Conservation (phyloP, 306 rosid species). For the Boehmeria nivea region DNA sequence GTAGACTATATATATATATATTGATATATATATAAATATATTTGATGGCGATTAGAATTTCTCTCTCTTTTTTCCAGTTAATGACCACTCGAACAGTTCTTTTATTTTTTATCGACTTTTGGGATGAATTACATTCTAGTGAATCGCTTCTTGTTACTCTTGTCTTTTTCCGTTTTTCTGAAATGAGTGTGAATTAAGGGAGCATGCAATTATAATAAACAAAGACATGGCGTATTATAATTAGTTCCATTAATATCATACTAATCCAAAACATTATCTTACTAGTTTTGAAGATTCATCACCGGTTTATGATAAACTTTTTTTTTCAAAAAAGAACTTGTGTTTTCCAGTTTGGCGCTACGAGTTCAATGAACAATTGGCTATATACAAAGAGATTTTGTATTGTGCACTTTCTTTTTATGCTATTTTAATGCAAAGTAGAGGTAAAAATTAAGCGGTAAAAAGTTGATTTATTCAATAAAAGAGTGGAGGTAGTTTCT, state of each 20-base stretch:
- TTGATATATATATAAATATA: too few species aligned
- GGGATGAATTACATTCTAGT: constrained; percentile 3
- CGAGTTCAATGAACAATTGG: too few species aligned
- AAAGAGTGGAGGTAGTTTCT: neutral
- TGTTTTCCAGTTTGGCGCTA: too few species aligned
- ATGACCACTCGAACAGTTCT: neutral
- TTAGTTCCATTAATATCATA: neutral
- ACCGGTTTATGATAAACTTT: too few species aligned
- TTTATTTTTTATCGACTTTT: neutral
- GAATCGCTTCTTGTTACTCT: neutral
- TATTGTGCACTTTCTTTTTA: too few species aligned
- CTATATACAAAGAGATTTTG: too few species aligned
- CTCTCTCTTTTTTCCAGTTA: neutral
- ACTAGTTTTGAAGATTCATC: too few species aligned
- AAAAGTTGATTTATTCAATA: too few species aligned
- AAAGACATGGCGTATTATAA: neutral
- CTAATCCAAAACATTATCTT: neutral
- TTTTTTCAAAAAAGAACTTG: too few species aligned
- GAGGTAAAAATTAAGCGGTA: too few species aligned
- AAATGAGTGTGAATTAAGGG: neutral
- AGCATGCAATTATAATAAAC: neutral
- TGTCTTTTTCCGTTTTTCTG: neutral
- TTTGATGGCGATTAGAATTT: neutral
- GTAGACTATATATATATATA: too few species aligned
- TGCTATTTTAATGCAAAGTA: too few species aligned